Percentiles rank a stretch among this genome's conserved stretches.
These are phyloP conservation scores for Alternaria solani DNA, from an alignment of 2,329 filamentous ascomycete species.

Conservation along the genomic window DNA sequence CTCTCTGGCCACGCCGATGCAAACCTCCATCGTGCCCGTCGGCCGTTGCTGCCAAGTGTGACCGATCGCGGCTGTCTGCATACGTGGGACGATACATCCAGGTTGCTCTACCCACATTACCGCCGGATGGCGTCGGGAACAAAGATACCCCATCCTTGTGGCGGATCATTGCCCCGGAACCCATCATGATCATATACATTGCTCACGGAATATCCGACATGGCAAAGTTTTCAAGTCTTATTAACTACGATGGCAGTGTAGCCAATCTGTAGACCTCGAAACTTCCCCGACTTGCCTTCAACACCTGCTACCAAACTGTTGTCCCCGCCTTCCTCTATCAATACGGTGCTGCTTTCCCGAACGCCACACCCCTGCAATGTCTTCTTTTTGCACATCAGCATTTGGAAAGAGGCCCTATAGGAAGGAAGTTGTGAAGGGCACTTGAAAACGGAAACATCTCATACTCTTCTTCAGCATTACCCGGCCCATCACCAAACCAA, in stretches of 20 bases:
- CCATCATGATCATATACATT: background rate
- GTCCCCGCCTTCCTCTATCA: background rate
- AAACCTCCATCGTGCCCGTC: background rate
- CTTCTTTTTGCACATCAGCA: background rate
- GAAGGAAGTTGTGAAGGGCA: background rate
- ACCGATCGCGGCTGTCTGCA: background rate
- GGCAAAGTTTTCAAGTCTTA: background rate
- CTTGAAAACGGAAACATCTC: background rate
- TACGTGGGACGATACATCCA: background rate
- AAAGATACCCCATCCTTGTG: background rate
- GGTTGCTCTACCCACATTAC: slow-evolving; percentile 1
- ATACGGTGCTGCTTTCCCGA: background rate
- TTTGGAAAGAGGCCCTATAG: background rate
- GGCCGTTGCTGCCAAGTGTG: background rate
- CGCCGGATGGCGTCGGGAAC: background rate
- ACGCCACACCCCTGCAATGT: background rate
- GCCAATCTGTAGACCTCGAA: background rate
- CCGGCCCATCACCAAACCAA: background rate
- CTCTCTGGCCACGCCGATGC: background rate
- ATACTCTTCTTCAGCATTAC: background rate
- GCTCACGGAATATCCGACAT: background rate
- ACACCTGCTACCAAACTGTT: background rate
- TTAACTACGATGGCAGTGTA: background rate
- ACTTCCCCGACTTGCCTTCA: background rate
- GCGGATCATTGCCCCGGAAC: background rate